A percentile compares a stretch with the other conserved stretches of the same genome.
Conservation (phyloP, 2,329 filamentous ascomycete genomes). For the Aaosphaeria pasadenensis region DNA sequence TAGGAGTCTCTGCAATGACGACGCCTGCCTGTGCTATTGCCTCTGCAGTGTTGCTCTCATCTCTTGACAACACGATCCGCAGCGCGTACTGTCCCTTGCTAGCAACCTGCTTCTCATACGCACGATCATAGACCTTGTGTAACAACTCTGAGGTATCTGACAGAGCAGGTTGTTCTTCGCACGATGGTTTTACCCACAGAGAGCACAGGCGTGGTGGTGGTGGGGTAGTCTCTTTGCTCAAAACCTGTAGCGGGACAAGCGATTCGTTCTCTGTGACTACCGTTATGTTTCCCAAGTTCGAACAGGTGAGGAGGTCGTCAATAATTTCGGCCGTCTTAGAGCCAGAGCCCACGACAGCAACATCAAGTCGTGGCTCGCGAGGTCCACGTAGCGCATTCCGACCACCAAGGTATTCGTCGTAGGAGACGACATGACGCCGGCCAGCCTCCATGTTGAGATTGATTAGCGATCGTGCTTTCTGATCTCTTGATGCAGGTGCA, state of each 20-base stretch:
- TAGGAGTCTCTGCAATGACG: conserved; percentile 26
- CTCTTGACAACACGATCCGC: conserved; percentile 23
- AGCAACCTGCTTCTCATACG: conserved; percentile 34
- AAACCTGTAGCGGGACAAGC: conserved; percentile 24
- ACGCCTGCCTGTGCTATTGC: conserved; percentile 22
- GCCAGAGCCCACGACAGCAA: conserved; percentile 30
- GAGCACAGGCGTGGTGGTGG: conserved; percentile 31
- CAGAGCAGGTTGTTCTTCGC: conserved; percentile 14
- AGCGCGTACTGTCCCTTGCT: conserved; percentile 29
- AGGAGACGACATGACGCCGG: conserved; percentile 28
- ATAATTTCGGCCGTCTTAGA: conserved; percentile 26
- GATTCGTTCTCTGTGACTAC: conserved; percentile 31
- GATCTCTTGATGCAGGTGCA: conserved; percentile 14
- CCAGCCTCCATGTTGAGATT: conserved; percentile 28
- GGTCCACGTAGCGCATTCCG: conserved; percentile 26
- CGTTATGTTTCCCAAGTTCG: conserved; percentile 33
- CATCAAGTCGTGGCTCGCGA: conserved; percentile 26
- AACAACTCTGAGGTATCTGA: conserved; percentile 26
- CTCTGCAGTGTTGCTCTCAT: conserved; percentile 11
- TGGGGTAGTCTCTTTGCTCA: conserved; percentile 19
- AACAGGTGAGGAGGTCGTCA: conserved; percentile 31
- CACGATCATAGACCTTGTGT: conserved; percentile 31
- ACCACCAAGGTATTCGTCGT: conserved; percentile 27
- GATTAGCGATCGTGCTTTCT: conserved; percentile 16
- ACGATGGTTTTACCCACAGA: conserved; percentile 31